These are phyloP conservation scores for Stentor coeruleus DNA, from an alignment of 73 alveolate species.

Conservation along the genomic window DNA sequence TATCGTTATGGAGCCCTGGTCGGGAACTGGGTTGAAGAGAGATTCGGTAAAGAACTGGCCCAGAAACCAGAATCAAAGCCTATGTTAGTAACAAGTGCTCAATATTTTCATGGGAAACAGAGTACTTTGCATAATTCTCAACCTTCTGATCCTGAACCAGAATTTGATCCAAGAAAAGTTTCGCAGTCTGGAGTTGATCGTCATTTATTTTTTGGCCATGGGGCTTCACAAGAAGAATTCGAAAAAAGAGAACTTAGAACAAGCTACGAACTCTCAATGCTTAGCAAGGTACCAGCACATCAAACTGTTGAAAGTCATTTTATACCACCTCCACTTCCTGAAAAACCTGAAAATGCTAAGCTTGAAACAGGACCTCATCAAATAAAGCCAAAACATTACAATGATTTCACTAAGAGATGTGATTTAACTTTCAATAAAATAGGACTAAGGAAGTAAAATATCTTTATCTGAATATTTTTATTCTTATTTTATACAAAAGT, in stretches of 20 bases:
- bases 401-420: constrained; percentile 43
- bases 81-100: not conserved
- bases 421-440: constrained; percentile 45
- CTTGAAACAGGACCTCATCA: not conserved
- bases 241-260: constrained; percentile 62
- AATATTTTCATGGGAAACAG: not conserved
- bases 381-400: constrained; percentile 41
- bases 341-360: constrained; percentile 8
- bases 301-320: not conserved
- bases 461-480: too few relatives aligned
- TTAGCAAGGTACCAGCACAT: constrained; percentile 38
- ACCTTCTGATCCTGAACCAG: not conserved
- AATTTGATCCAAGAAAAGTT: not conserved
- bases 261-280: constrained; percentile 39
- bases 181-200: constrained; percentile 35
- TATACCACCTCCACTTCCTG: constrained; percentile 11
- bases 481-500: too few relatives aligned
- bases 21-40: constrained; percentile 83
- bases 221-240: constrained; percentile 60
- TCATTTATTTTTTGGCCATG: constrained; percentile 66
- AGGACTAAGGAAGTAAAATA: constrained; percentile 51
- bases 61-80: constrained; percentile 29
- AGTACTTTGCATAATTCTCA: constrained; percentile 1
- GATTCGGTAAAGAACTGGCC: constrained; percentile 68
- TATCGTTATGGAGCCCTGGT: constrained; percentile 79